Percentiles rank a stretch among this genome's conserved stretches.
Evolutionary conservation across 2,329 filamentous ascomycete species (phyloP).

Genomic region (Microdochium bolleyi): DNA sequence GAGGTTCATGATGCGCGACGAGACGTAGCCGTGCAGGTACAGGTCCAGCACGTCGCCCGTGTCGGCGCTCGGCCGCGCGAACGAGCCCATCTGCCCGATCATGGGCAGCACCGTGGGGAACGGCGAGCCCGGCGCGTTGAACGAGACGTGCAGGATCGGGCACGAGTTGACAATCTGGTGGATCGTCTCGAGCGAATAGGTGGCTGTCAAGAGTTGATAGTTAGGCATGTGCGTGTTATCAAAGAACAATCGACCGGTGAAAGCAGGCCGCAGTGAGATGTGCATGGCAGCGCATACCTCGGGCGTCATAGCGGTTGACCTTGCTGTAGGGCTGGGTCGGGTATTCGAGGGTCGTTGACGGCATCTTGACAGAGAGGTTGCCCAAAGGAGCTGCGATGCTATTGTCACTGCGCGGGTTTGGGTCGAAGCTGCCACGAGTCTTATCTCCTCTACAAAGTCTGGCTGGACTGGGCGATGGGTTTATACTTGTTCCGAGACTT

Average conservation of each 20-base stretch:
- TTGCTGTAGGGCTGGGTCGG: conserved; percentile 57
- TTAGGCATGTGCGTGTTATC: conserved; percentile 4
- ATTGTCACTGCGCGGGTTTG: not conserved
- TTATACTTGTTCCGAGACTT: too few species aligned
- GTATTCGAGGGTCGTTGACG: conserved; percentile 43
- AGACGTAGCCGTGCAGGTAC: conserved; percentile 82
- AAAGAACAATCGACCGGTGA: too few species aligned
- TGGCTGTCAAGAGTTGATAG: conserved; percentile 33
- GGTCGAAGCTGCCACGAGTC: too few species aligned
- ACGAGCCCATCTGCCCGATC: conserved; percentile 78
- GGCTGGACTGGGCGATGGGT: too few species aligned
- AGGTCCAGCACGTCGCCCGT: conserved; percentile 60
- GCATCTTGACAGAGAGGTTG: conserved; percentile 24
- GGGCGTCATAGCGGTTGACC: conserved; percentile 57
- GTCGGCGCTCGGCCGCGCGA: conserved; percentile 50
- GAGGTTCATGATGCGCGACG: conserved; percentile 66
- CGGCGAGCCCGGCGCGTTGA: conserved; percentile 53
- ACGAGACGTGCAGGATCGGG: conserved; percentile 75
- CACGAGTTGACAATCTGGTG: conserved; percentile 67
- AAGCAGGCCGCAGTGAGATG: too few species aligned
- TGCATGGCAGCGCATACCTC: conserved; percentile 36
- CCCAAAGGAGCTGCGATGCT: not conserved
- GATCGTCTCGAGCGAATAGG: conserved; percentile 66
- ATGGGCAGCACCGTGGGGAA: conserved; percentile 77
- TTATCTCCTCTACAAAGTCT: too few species aligned